phyloP scores from a whole-genome alignment of 1,284 basidiomycete genomes.

The Tilletia horrida region DNA sequence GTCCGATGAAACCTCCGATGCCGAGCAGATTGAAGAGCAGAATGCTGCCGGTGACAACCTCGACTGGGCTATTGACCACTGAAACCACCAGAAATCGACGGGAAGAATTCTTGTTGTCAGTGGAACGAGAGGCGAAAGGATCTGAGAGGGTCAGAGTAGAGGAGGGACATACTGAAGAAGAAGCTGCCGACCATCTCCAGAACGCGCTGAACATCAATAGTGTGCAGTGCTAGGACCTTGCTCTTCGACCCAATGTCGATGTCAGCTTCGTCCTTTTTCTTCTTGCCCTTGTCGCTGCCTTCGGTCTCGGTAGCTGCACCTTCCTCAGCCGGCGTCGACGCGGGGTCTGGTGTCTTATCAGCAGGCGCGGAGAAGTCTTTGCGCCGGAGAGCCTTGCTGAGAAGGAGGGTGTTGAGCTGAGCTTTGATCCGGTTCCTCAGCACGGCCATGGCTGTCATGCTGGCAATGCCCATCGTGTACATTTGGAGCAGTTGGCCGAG shows the following conservation, averaged over 20 bases:
- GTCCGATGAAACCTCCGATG: conserved; percentile 34
- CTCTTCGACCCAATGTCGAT: conserved; percentile 18
- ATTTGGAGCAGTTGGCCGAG: conserved; percentile 8
- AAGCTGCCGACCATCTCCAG: conserved; percentile 16
- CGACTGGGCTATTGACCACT: conserved; percentile 31
- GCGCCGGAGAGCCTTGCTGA: neutral
- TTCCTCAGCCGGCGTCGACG: neutral
- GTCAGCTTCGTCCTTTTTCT: neutral
- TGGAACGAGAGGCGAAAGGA: too few species aligned
- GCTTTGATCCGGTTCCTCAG: conserved; percentile 13
- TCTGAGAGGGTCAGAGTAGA: too few species aligned
- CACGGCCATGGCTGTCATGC: neutral
- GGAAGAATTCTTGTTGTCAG: too few species aligned
- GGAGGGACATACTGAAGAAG: too few species aligned
- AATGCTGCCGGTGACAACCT: conserved; percentile 31
- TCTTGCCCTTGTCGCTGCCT: neutral
- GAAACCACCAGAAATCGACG: too few species aligned
- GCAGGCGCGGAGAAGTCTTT: conserved; percentile 11
- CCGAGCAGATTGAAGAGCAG: conserved; percentile 42
- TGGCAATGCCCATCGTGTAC: neutral
- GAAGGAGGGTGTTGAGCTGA: conserved; percentile 1
- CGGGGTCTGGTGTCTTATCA: neutral
- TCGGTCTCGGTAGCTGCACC: neutral
- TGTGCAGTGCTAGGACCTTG: conserved; percentile 33
- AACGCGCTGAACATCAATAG: conserved; percentile 30